These are phyloP conservation scores for Debaryomyces sp. DNA, from an alignment of 1,139 yeast species.

Conservation along the genomic window DNA sequence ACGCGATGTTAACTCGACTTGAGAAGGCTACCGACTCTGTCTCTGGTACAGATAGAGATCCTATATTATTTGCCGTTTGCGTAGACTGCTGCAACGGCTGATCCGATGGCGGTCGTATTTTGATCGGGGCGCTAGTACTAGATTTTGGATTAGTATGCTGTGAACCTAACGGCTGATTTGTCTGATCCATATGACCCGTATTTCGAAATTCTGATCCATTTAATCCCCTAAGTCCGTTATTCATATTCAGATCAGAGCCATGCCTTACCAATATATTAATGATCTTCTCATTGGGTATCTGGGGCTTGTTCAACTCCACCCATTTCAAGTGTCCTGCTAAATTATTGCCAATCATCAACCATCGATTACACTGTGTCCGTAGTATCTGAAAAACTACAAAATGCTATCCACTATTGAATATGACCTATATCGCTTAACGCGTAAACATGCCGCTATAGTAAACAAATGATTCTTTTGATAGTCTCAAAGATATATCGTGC, in stretches of 20 bases:
- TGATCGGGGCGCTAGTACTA: background rate
- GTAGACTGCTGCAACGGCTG: conserved; percentile 12
- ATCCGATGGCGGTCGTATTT: conserved; percentile 1
- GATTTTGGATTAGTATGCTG: background rate
- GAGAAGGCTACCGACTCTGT: too few relatives aligned
- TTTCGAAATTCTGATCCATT: background rate
- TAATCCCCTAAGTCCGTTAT: background rate
- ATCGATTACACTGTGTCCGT: background rate
- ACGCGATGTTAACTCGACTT: background rate
- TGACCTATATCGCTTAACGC: background rate
- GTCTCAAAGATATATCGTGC: background rate
- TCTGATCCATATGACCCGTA: background rate
- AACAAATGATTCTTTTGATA: background rate
- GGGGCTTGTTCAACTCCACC: conserved; percentile 18
- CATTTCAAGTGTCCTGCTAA: conserved; percentile 20
- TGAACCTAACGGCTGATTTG: background rate
- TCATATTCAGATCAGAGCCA: background rate
- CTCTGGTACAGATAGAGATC: background rate
- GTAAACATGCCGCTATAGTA: background rate
- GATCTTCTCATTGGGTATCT: conserved; percentile 14
- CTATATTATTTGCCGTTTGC: background rate
- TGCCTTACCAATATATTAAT: conserved; percentile 3
- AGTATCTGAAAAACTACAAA: background rate
- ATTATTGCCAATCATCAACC: conserved; percentile 17
- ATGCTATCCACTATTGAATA: background rate